Conservation (phyloP, 2,329 filamentous ascomycete genomes). For the Fusarium oligoseptatum region DNA sequence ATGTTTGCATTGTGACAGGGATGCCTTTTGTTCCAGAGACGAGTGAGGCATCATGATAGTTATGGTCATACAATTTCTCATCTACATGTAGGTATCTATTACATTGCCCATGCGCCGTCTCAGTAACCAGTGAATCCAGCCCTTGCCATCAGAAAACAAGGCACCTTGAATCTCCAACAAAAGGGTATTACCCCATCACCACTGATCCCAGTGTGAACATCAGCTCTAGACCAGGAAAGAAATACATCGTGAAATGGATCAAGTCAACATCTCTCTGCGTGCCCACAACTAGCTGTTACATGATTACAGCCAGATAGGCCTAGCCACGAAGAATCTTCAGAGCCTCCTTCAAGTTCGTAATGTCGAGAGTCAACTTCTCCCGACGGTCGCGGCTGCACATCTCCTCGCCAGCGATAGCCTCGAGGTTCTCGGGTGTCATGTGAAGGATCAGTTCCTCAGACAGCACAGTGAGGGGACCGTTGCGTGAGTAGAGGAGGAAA, state of each 20-base stretch:
- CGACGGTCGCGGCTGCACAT: conserved; percentile 55
- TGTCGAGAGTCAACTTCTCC: conserved; percentile 58
- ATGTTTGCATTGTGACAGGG: background rate
- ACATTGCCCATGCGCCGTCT: background rate
- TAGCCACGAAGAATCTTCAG: conserved; percentile 33
- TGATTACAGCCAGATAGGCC: background rate
- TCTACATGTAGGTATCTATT: background rate
- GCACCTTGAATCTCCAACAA: background rate
- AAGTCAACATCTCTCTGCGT: background rate
- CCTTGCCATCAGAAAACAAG: background rate
- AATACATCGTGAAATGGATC: background rate
- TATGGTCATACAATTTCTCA: background rate
- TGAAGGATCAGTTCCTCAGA: conserved; percentile 62
- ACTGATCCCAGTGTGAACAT: background rate
- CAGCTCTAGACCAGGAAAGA: background rate
- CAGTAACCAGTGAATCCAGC: background rate
- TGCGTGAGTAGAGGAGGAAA: conserved; percentile 62
- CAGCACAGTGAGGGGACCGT: conserved; percentile 67
- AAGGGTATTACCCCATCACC: background rate
- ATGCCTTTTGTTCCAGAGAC: background rate
- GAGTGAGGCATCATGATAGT: background rate
- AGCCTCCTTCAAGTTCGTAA: conserved; percentile 58
- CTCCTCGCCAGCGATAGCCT: conserved; percentile 71
- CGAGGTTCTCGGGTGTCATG: conserved; percentile 63
- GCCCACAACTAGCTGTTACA: background rate